Evolutionary conservation across 2,329 filamentous ascomycete genomes (phyloP), one percentile per base, ranked within the genome.

Genomic region (Aureobasidium sp.): DNA sequence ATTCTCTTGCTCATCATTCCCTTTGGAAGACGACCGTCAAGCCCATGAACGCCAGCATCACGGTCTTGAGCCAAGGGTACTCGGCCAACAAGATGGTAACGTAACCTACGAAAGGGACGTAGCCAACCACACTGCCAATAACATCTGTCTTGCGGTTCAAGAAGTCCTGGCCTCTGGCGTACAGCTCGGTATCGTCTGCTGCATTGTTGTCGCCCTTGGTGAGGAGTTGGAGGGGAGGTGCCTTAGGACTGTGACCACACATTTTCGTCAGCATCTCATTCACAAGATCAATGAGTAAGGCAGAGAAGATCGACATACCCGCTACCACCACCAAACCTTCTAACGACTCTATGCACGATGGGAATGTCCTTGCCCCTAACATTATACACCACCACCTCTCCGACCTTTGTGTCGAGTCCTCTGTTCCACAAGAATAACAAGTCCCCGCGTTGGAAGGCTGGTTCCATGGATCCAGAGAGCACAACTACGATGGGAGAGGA

Each of bases 131-230:
- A 68, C 89, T 96, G 50, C 94, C 94, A 63, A 99, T 90, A 62
- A 99, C 92, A 72, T 97, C 93, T 72, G 88, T 84, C 36, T 64
- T 64, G 63, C 94, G 84, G 73, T 89, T 87, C 50, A 99, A 81
- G 73, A 90, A 96, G 71, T 90, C 89, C 77, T 99, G 93, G 20
- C 89, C 90, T 43, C 81, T 80, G 2, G 94, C 92, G 74, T 96
- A 96, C 20, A 89, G 82, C 73, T 97, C 92, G 17, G 91, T 96
- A 74, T 99, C 94, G 75, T 97, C 93, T 46, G 90, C 89, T 8
- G 85, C 77, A 74, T 99, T 99, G 81, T 97, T 99, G 78, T 99
- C 94, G 67, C 94, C 94, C 78, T 99, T 99, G 37, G 94, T 99
- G 62, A 99, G 84, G 24, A 99, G 60, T 48, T 56, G 60, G 4